Percentiles rank a stretch among this genome's conserved stretches.
Evolutionary conservation across 352 stramenopile species (phyloP).

Genomic region (Ophiocytium majus): DNA sequence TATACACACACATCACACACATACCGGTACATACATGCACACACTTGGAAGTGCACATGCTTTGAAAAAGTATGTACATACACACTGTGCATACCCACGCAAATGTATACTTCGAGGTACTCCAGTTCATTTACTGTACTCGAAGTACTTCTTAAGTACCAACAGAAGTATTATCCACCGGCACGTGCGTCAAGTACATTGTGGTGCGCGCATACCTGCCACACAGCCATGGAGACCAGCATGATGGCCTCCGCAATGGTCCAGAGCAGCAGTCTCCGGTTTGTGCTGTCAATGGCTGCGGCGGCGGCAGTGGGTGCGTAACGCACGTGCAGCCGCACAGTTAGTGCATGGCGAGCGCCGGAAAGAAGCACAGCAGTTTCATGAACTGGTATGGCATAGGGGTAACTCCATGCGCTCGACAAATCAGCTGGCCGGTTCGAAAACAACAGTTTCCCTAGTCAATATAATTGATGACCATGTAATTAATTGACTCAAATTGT

Average conservation of each 20-base stretch:
- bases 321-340: neutral
- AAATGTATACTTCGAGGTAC: neutral
- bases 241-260: slow-evolving; percentile 21
- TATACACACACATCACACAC: neutral
- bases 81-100: neutral
- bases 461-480: too few species aligned
- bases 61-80: neutral
- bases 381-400: too few species aligned
- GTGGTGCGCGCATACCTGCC: slow-evolving; percentile 3
- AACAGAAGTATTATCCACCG: too few species aligned
- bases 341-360: too few species aligned
- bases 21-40: slow-evolving; percentile 2
- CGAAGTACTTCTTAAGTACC: neutral
- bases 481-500: too few species aligned
- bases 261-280: slow-evolving; percentile 9
- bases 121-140: neutral
- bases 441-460: too few species aligned
- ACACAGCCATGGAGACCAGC: slow-evolving; percentile 13
- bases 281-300: slow-evolving; percentile 26
- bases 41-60: slow-evolving; percentile 14
- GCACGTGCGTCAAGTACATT: neutral
- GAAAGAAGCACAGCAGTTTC: too few species aligned
- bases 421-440: too few species aligned
- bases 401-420: too few species aligned
- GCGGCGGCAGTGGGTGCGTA: neutral